phyloP scores from a whole-genome alignment of 345 rosid genomes.

The Citrus trifoliata region DNA sequence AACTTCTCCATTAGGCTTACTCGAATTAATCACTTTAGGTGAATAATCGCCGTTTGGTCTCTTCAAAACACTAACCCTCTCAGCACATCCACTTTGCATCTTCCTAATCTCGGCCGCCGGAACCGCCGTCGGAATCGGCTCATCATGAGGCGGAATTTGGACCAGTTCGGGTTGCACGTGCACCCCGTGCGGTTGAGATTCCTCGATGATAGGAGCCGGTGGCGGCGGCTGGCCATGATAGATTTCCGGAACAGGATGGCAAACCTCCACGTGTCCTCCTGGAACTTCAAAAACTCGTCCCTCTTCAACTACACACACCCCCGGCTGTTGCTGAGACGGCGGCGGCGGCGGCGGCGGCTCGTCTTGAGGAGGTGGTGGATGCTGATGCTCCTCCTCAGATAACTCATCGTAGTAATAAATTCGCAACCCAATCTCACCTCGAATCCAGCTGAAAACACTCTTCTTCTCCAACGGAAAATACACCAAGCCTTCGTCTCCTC shows the following conservation, averaged over 20 bases:
- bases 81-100: conserved; percentile 68
- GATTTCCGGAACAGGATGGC: conserved; percentile 12
- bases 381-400: conserved; percentile 38
- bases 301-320: conserved; percentile 52
- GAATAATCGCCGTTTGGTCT: conserved; percentile 61
- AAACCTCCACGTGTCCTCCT: conserved; percentile 20
- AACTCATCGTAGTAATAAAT: conserved; percentile 77
- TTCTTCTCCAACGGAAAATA: conserved; percentile 82
- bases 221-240: conserved; percentile 33
- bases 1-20: conserved; percentile 28
- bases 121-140: conserved; percentile 9
- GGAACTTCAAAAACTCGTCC: conserved; percentile 50
- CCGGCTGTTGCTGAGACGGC: conserved; percentile 17
- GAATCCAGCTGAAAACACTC: conserved; percentile 90
- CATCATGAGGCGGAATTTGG: conserved; percentile 20
- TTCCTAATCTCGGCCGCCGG: conserved; percentile 45
- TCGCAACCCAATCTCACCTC: conserved; percentile 81
- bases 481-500: conserved; percentile 78
- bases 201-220: conserved; percentile 51
- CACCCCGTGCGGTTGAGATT: conserved; percentile 43
- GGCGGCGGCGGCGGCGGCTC: conserved; percentile 22
- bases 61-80: conserved; percentile 50
- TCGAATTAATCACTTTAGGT: conserved; percentile 60
- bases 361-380: conserved; percentile 22
- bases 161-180: conserved; percentile 27